Evolutionary conservation across 163 green algal species (phyloP).

Genomic region (Coccomyxa subellipsoidea): DNA sequence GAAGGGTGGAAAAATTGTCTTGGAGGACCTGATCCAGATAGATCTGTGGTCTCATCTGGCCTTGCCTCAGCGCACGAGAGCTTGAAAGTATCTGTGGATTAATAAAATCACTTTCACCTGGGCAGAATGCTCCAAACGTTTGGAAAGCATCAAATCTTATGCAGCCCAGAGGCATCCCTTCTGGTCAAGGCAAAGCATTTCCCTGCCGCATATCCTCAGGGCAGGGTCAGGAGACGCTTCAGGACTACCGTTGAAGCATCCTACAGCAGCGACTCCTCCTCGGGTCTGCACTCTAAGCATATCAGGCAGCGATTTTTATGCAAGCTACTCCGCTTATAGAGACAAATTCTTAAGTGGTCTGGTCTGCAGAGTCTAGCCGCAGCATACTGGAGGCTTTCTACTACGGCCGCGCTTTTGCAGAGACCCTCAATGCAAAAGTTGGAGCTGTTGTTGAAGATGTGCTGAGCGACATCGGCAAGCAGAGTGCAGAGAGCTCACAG

Average conservation of each 20-base stretch:
- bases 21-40: no score
- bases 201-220: not conserved
- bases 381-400: constrained; percentile 23
- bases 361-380: not conserved
- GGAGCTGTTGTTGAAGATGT: constrained; percentile 32
- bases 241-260: not conserved
- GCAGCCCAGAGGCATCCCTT: not conserved
- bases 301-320: not conserved
- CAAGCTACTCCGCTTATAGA: not conserved
- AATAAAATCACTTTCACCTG: no score
- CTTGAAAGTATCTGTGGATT: no score
- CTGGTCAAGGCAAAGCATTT: not conserved
- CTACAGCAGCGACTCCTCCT: not conserved
- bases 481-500: constrained; percentile 33
- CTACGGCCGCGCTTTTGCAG: constrained; percentile 25
- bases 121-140: not conserved
- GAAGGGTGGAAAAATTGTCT: no score
- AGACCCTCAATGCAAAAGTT: constrained; percentile 42
- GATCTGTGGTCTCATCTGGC: no score
- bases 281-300: not conserved
- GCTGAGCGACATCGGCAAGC: constrained; percentile 34
- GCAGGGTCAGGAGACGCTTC: not conserved
- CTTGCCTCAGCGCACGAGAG: no score
- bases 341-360: no score
- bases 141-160: not conserved